These are phyloP conservation scores for Coccomyxa subellipsoidea DNA, from an alignment of 163 green algal species.

Conservation along the genomic window DNA sequence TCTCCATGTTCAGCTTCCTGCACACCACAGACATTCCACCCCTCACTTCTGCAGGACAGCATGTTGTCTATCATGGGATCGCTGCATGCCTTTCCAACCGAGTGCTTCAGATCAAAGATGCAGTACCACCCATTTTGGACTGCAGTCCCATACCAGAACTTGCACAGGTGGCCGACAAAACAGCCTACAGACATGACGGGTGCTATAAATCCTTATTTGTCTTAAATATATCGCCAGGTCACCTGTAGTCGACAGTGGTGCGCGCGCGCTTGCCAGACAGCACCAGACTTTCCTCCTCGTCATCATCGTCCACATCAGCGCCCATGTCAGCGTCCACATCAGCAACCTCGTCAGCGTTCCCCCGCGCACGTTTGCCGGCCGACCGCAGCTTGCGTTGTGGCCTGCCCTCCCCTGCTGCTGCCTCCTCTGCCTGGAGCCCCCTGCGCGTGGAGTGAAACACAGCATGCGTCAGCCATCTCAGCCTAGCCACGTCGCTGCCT, in stretches of 20 bases:
- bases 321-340: not conserved
- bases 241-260: conserved; percentile 18
- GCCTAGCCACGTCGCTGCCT: no score
- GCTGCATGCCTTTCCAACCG: no score
- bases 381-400: not conserved
- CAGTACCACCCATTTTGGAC: no score
- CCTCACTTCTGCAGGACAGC: not conserved
- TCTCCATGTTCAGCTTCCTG: conserved; percentile 18
- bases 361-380: not conserved
- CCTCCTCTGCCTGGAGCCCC: not conserved
- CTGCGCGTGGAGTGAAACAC: no score
- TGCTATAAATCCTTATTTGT: no score
- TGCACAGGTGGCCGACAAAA: no score
- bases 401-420: not conserved
- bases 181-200: no score
- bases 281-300: not conserved
- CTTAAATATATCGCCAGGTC: not conserved
- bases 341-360: not conserved
- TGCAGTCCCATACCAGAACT: no score
- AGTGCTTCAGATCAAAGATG: no score
- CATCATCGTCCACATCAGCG: not conserved
- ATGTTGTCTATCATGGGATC: no score
- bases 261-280: conserved; percentile 19
- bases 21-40: not conserved
- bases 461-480: not conserved